These are phyloP conservation scores for Cystobasidiopsis lactophilus DNA, from an alignment of 768 basidiomycete genomes.

Conservation along the genomic window DNA sequence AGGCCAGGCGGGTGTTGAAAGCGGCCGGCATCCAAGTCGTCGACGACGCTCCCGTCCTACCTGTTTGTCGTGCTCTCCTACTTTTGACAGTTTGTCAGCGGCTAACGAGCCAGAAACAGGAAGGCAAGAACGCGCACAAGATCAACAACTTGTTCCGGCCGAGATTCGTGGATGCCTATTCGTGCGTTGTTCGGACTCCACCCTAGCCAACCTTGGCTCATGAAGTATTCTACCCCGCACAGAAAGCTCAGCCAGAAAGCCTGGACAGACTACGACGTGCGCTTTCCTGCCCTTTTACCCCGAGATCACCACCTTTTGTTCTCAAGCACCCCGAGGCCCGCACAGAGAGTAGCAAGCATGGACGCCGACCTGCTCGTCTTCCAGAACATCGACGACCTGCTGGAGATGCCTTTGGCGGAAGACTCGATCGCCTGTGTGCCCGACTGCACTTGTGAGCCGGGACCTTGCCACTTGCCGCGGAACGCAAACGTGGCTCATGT, in stretches of 20 bases:
- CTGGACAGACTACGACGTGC: background rate
- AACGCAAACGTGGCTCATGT: too few relatives aligned
- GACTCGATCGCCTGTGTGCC: background rate
- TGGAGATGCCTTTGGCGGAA: background rate
- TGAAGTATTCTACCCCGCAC: background rate
- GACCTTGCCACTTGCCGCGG: too few relatives aligned
- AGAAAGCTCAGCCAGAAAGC: background rate
- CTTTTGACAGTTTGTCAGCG: too few relatives aligned
- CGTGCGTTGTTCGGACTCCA: background rate
- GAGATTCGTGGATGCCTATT: background rate
- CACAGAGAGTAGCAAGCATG: background rate
- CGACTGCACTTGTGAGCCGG: background rate
- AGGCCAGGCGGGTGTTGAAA: slow-evolving; percentile 34
- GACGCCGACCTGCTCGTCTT: background rate
- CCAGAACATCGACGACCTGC: background rate
- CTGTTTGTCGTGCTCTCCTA: background rate
- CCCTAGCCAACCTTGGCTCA: background rate
- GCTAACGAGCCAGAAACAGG: background rate
- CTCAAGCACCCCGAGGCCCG: background rate
- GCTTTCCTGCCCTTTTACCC: too few relatives aligned
- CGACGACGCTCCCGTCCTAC: background rate
- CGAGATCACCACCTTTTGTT: too few relatives aligned
- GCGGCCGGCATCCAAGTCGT: background rate
- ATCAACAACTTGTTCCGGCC: background rate
- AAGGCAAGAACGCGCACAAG: background rate